These are phyloP conservation scores for Erigeron canadensis DNA, from an alignment of 129 eudicot genomes.

Conservation along the genomic window DNA sequence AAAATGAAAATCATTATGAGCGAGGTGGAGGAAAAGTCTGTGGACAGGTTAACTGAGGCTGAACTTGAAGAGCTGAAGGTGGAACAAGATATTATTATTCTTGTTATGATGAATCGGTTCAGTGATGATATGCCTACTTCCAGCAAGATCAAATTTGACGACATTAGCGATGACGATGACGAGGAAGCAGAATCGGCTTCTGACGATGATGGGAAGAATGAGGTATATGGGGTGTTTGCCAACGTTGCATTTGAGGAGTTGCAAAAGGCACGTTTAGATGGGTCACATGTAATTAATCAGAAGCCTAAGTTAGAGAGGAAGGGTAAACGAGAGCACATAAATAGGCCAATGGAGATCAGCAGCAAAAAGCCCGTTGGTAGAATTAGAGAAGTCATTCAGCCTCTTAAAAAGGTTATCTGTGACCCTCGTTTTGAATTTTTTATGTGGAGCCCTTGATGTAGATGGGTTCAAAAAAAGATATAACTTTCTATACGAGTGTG, in stretches of 20 bases:
- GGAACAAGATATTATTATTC: neutral
- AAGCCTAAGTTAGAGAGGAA: slow-evolving; percentile 55
- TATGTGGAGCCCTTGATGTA: slow-evolving; percentile 65
- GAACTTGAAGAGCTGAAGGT: slow-evolving; percentile 86
- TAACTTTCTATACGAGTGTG: slow-evolving; percentile 68
- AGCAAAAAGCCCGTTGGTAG: slow-evolving; percentile 88
- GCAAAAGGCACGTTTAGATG: slow-evolving; percentile 82
- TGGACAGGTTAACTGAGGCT: slow-evolving; percentile 81
- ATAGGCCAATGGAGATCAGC: slow-evolving; percentile 93
- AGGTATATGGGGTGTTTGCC: slow-evolving; percentile 69
- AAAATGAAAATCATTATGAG: slow-evolving; percentile 9
- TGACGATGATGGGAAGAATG: slow-evolving; percentile 62
- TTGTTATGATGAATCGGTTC: slow-evolving; percentile 39
- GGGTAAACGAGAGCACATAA: slow-evolving; percentile 71
- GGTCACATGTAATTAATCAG: slow-evolving; percentile 53
- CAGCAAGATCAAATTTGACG: slow-evolving; percentile 65
- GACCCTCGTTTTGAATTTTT: slow-evolving; percentile 94
- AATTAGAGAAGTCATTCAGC: slow-evolving; percentile 84
- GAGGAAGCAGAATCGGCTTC: slow-evolving; percentile 43
- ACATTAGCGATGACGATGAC: slow-evolving; percentile 37
- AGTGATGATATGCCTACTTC: slow-evolving; percentile 40
- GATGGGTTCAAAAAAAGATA: slow-evolving; percentile 93
- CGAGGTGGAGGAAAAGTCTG: slow-evolving; percentile 53
- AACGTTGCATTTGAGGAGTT: slow-evolving; percentile 82
- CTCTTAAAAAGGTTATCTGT: slow-evolving; percentile 79